Conservation (phyloP, 192 early-diverging fungal genomes). For the Diversispora eburnea region DNA sequence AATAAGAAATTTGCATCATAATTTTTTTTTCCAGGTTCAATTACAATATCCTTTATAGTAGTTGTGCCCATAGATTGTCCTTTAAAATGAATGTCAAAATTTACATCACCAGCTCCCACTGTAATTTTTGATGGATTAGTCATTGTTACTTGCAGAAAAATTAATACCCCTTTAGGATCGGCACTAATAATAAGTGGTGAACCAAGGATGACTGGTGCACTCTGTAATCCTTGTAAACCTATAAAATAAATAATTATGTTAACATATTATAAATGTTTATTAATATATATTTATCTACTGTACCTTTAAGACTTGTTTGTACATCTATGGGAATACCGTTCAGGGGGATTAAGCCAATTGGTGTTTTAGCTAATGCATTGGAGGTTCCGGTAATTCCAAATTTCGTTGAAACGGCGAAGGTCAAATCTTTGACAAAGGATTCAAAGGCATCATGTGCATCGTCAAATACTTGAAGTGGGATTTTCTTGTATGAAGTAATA, state of each 20-base stretch:
- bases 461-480: not conserved
- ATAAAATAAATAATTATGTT: not conserved
- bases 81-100: not conserved
- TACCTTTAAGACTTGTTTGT: not conserved
- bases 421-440: not conserved
- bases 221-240: not conserved
- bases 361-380: not conserved
- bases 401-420: not conserved
- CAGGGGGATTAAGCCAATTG: not conserved
- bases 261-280: too few species aligned
- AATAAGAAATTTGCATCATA: not conserved
- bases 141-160: not conserved
- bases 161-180: not conserved
- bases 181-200: not conserved
- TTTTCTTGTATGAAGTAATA: not conserved
- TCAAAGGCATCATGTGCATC: not conserved
- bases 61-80: not conserved
- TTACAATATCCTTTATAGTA: not conserved
- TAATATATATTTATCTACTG: too few species aligned
- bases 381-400: not conserved
- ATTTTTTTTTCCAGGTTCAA: not conserved
- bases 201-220: not conserved
- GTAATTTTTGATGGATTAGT: not conserved
- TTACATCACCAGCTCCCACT: not conserved
- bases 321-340: not conserved